These are phyloP conservation scores for Aspergillus persii DNA, from an alignment of 2,329 filamentous ascomycete species.

Conservation along the genomic window DNA sequence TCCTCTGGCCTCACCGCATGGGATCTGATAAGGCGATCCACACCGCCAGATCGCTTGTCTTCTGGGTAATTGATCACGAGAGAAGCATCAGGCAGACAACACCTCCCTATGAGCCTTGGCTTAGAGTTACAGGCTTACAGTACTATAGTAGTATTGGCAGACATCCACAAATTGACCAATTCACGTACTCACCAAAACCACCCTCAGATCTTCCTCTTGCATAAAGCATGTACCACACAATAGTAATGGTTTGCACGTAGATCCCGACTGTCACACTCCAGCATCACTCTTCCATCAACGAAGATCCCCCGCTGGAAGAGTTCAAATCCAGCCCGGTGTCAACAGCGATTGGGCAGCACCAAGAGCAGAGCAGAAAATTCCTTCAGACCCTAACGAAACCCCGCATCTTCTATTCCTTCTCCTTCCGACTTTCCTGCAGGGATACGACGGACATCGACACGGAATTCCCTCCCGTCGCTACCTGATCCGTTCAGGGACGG, in stretches of 20 bases:
- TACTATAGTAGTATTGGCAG: no score
- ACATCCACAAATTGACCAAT: not conserved
- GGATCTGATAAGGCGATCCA: not conserved
- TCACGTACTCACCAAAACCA: not conserved
- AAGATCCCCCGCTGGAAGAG: not conserved
- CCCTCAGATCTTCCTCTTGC: not conserved
- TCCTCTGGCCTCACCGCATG: not conserved
- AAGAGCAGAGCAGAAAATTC: not conserved
- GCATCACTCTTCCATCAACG: not conserved
- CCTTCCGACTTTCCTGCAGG: conserved; percentile 1
- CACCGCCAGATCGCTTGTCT: not conserved
- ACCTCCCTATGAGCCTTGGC: no score
- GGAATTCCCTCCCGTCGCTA: conserved; percentile 8
- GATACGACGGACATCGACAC: not conserved
- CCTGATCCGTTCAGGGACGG: conserved; percentile 3
- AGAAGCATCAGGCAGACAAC: not conserved
- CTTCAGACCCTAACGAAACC: not conserved
- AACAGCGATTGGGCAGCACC: not conserved
- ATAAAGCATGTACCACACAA: not conserved
- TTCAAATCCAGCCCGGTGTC: not conserved
- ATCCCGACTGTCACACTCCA: not conserved
- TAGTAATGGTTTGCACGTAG: not conserved
- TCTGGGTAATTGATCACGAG: not conserved
- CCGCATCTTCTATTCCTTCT: conserved; percentile 1
- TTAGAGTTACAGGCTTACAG: no score